A percentile compares a stretch with the other conserved stretches of the same genome.
Conservation (phyloP, 352 stramenopile genomes). For the Globisporangium carolinianum region DNA sequence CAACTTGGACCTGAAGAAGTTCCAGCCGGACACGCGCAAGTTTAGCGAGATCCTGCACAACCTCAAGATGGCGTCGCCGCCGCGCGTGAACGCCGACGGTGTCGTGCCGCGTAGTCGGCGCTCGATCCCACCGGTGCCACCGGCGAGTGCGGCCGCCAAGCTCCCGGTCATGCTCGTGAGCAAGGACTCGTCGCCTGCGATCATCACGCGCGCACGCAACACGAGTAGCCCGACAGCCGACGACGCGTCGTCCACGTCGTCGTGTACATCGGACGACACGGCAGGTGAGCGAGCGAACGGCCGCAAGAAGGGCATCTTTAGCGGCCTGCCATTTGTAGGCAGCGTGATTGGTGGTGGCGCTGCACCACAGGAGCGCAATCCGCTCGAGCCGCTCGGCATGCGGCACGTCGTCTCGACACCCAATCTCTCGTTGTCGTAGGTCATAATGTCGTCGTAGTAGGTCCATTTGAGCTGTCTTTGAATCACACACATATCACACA, state of each 20-base stretch:
- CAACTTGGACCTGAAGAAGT: constrained; percentile 66
- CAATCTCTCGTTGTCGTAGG: constrained; percentile 33
- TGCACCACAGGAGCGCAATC: constrained; percentile 19
- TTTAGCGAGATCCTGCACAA: constrained; percentile 73
- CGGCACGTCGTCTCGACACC: constrained; percentile 59
- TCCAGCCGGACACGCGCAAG: constrained; percentile 63
- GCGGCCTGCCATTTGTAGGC: constrained; percentile 9
- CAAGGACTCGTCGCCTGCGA: constrained; percentile 8
- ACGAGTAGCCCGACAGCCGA: neutral
- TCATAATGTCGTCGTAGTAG: no score
- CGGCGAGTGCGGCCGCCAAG: constrained; percentile 14
- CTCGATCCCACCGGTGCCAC: constrained; percentile 20
- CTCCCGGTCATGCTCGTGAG: constrained; percentile 10
- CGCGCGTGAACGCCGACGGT: constrained; percentile 17
- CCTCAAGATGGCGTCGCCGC: constrained; percentile 47
- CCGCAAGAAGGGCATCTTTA: constrained; percentile 2
- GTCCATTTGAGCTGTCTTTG: no score
- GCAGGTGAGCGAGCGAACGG: neutral
- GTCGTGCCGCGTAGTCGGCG: constrained; percentile 5
- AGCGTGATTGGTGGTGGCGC: constrained; percentile 9
- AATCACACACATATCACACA: constrained; percentile 1
- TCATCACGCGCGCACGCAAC: constrained; percentile 3
- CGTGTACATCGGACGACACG: neutral
- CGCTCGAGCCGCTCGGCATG: constrained; percentile 25
- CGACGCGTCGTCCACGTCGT: neutral